Percentiles rank a stretch among this genome's conserved stretches.
phyloP scores from a whole-genome alignment of 805 yeast species.

The Candida sonorensis region DNA sequence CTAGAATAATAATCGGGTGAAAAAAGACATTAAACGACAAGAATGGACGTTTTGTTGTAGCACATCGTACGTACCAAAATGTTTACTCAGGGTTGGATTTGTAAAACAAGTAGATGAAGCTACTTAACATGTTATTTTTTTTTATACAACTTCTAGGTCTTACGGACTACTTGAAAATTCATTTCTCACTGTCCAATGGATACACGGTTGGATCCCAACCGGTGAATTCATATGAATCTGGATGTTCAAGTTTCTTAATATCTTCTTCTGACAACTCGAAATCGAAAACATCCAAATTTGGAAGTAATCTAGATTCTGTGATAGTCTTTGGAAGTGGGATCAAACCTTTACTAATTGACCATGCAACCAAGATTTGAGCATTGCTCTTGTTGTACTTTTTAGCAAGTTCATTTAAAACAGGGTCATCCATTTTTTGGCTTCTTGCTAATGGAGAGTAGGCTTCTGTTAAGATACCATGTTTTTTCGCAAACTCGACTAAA shows the following conservation, averaged over 20 bases:
- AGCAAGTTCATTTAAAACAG: constrained; percentile 36
- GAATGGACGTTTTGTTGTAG: too few relatives aligned
- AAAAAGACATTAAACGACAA: too few relatives aligned
- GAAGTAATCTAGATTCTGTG: constrained; percentile 27
- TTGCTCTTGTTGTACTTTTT: constrained; percentile 40
- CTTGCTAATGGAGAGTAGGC: constrained; percentile 65
- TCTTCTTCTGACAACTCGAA: constrained; percentile 34
- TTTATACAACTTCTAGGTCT: too few relatives aligned
- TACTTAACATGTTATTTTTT: too few relatives aligned
- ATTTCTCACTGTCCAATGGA: too few relatives aligned
- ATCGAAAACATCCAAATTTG: constrained; percentile 36
- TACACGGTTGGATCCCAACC: constrained; percentile 19
- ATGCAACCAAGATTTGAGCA: constrained; percentile 57
- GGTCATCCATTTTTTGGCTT: constrained; percentile 40
- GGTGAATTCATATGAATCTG: constrained; percentile 9
- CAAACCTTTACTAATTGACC: constrained; percentile 62
- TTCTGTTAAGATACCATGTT: constrained; percentile 43
- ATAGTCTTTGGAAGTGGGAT: constrained; percentile 34
- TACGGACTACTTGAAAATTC: too few relatives aligned
- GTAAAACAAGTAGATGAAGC: too few relatives aligned
- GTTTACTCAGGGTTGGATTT: too few relatives aligned
- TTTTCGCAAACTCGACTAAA: constrained; percentile 36
- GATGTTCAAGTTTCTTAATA: constrained; percentile 26
- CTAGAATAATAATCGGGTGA: too few relatives aligned
- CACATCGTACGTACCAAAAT: too few relatives aligned